Conservation (phyloP, 768 basidiomycete species). For the Fomitopsis serialis region DNA sequence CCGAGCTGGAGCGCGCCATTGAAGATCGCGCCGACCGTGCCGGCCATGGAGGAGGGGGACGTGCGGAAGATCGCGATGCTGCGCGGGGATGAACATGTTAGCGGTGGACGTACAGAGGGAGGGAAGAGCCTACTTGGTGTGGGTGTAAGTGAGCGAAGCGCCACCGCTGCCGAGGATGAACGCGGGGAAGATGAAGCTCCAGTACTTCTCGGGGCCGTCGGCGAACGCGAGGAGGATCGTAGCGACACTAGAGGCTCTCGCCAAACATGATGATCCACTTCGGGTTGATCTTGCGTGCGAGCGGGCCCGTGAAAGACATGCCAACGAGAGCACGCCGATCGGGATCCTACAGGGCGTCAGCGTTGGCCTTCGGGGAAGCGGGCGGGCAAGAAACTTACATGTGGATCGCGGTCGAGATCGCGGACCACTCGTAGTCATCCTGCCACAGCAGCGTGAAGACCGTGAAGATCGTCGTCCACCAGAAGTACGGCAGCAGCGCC, state of each 20-base stretch:
- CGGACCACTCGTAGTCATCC: slow-evolving; percentile 28
- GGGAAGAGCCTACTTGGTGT: slow-evolving; percentile 38
- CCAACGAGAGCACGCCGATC: slow-evolving; percentile 33
- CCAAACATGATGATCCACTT: slow-evolving; percentile 45
- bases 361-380: background rate
- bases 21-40: slow-evolving; percentile 52
- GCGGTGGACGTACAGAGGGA: background rate
- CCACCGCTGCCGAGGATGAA: slow-evolving; percentile 44
- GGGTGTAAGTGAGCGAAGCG: slow-evolving; percentile 38
- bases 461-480: slow-evolving; percentile 33
- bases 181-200: slow-evolving; percentile 43
- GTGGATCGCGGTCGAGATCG: slow-evolving; percentile 33
- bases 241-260: slow-evolving; percentile 31
- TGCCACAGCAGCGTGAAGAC: slow-evolving; percentile 32
- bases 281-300: slow-evolving; percentile 29
- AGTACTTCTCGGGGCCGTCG: slow-evolving; percentile 37
- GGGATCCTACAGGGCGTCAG: slow-evolving; percentile 25
- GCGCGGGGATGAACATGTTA: background rate
- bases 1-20: slow-evolving; percentile 50
- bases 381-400: slow-evolving; percentile 20
- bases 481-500: slow-evolving; percentile 33
- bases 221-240: slow-evolving; percentile 39
- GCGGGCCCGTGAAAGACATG: slow-evolving; percentile 33
- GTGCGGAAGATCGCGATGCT: slow-evolving; percentile 49
- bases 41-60: slow-evolving; percentile 43